Base-by-base conservation (phyloP, 768 basidiomycete genomes). In the Fibroporia radiculosa region DNA sequence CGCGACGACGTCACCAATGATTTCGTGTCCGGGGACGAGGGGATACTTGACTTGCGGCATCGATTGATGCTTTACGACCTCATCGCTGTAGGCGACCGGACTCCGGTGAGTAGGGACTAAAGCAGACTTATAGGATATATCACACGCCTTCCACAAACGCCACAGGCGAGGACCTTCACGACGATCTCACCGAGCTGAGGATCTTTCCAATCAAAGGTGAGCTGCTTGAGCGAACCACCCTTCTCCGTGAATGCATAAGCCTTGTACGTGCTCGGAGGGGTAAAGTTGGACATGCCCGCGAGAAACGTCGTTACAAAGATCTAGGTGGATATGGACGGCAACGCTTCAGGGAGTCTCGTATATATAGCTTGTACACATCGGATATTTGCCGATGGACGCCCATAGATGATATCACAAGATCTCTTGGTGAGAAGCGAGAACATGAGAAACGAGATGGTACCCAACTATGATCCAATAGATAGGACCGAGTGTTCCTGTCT, bases 21-120 rank as follows among this genome's bases (percentile, higher is more conserved):
- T 53, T 40, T 62, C 61, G 46, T 62, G 61, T 1, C 60, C 60
- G 1, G 60, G 57, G 11, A 60, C 38, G 26, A 50, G 48, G 6
- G 56, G 60, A 31, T 26, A 52, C 18, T 24, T 31, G 26, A 19
- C 51, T 16, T 4, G 40, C 4, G 44, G 41, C 8, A 39, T 14
- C 19, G 25, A 1, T 12, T 29, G 34, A 11, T 38, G 14, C 49
- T 43, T 42, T 28, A 48, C 51, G 44, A 26, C 45, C 12, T 39
- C 46, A 36, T 40, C 50, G 43, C 46, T 50, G 42, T 26, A 40
- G 29, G n/a, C n/a, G 29, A 8, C n/a, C n/a, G n/a, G 29, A n/a
- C n/a, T 8, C n/a, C n/a, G n/a, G 29, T 31, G n/a, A 8, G 29
- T 31, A n/a, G 29, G 29, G 10, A 31, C 29, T 31, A 31, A 31